These are phyloP conservation scores for Ophiostoma quercus DNA, from an alignment of 2,329 filamentous ascomycete genomes.

Conservation along the genomic window DNA sequence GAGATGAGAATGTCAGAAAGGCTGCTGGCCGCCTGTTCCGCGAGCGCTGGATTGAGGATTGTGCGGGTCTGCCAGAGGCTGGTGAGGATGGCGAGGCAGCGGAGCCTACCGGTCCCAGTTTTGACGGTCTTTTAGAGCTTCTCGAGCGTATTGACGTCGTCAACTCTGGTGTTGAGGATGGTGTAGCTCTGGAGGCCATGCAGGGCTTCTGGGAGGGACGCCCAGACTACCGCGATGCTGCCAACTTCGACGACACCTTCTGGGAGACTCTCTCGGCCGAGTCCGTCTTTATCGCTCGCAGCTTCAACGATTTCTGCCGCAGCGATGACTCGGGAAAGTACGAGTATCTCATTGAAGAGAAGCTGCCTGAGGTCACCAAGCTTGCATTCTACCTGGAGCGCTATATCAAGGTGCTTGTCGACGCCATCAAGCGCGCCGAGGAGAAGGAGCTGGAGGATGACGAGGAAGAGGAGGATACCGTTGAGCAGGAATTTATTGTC, in stretches of 20 bases:
- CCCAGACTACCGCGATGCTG: conserved; percentile 70
- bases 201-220: conserved; percentile 92
- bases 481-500: conserved; percentile 90
- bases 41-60: conserved; percentile 97
- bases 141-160: conserved; percentile 91
- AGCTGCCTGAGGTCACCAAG: conserved; percentile 89
- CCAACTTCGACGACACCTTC: conserved; percentile 67
- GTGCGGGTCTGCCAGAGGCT: conserved; percentile 62
- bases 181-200: conserved; percentile 91
- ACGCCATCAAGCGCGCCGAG: conserved; percentile 55
- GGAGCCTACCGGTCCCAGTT: conserved; percentile 58
- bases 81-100: conserved; percentile 50
- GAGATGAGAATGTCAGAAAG: conserved; percentile 90
- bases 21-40: conserved; percentile 85
- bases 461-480: conserved; percentile 73
- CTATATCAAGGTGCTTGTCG: conserved; percentile 65
- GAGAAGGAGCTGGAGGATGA: conserved; percentile 54
- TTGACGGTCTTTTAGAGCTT: conserved; percentile 82
- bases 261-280: conserved; percentile 81
- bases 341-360: conserved; percentile 76
- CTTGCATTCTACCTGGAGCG: conserved; percentile 81
- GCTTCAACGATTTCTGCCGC: conserved; percentile 90
- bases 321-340: conserved; percentile 67
- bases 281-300: conserved; percentile 82
- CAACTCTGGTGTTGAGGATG: conserved; percentile 82